Percentiles rank a stretch among this genome's conserved stretches.
These are phyloP conservation scores for Lactarius indigo DNA, from an alignment of 768 basidiomycete genomes.

Conservation along the genomic window DNA sequence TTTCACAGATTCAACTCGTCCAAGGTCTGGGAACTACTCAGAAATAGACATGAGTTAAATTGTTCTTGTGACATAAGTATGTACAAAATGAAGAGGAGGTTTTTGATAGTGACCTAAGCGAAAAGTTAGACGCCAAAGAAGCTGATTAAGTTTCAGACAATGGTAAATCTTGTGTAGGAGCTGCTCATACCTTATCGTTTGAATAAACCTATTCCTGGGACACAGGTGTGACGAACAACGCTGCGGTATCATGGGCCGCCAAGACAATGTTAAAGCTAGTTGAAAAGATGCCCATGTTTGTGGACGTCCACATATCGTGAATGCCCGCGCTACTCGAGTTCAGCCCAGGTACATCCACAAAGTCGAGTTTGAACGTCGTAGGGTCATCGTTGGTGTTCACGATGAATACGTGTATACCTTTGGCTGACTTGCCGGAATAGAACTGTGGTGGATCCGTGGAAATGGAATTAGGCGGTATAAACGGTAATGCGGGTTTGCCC, in stretches of 20 bases:
- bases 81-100: neutral
- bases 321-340: constrained; percentile 33
- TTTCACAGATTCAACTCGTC: constrained; percentile 19
- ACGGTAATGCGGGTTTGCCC: constrained; percentile 47
- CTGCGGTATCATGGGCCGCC: constrained; percentile 50
- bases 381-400: constrained; percentile 44
- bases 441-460: constrained; percentile 49
- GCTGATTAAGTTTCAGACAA: neutral
- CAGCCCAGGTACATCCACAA: constrained; percentile 46
- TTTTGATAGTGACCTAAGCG: neutral
- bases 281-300: constrained; percentile 41
- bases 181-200: neutral
- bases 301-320: constrained; percentile 54
- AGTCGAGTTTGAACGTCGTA: constrained; percentile 44
- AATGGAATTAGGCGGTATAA: constrained; percentile 40
- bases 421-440: constrained; percentile 46
- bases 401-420: constrained; percentile 53
- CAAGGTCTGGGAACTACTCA: constrained; percentile 9
- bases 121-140: neutral
- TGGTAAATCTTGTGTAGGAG: neutral
- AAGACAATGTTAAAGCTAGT: constrained; percentile 40
- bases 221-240: constrained; percentile 40
- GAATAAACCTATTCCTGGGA: neutral
- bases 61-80: neutral
- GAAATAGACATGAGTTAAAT: neutral